Percentiles rank a stretch among this genome's conserved stretches.
Conservation (phyloP, 148 eudicot genomes). For the Cornus controversa region DNA sequence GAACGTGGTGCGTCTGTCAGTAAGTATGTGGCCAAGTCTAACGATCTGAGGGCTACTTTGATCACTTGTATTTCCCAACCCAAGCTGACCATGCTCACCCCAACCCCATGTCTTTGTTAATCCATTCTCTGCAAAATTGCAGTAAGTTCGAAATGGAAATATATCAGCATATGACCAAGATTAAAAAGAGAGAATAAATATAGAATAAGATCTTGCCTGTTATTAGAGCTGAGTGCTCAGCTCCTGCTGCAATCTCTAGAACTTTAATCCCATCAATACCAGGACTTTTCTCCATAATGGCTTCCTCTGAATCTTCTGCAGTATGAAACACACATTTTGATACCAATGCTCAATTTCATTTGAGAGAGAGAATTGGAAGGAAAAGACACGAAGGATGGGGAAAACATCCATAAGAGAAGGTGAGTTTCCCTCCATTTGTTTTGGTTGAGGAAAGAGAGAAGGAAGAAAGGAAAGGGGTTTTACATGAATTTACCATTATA, state of each 20-base stretch:
- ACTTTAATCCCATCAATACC: slow-evolving; percentile 42
- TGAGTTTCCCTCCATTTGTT: no score
- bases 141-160: not conserved
- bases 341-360: not conserved
- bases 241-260: slow-evolving; percentile 69
- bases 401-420: no score
- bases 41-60: slow-evolving; percentile 58
- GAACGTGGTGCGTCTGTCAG: slow-evolving; percentile 8
- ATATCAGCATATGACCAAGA: not conserved
- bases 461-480: no score
- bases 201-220: slow-evolving; percentile 45
- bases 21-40: slow-evolving; percentile 23
- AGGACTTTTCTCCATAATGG: slow-evolving; percentile 25
- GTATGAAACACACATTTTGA: not conserved
- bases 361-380: not conserved
- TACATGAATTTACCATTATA: no score
- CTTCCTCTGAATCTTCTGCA: slow-evolving; percentile 32
- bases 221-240: slow-evolving; percentile 81
- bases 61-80: slow-evolving; percentile 67
- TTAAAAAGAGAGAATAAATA: not conserved
- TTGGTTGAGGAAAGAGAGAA: no score
- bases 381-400: not conserved
- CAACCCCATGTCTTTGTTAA: slow-evolving; percentile 88
- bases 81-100: slow-evolving; percentile 99
- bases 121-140: slow-evolving; percentile 48